Evolutionary conservation across 768 basidiomycete genomes (phyloP), one percentile per base, ranked within the genome.

Genomic region (Tephrocybe sp.): DNA sequence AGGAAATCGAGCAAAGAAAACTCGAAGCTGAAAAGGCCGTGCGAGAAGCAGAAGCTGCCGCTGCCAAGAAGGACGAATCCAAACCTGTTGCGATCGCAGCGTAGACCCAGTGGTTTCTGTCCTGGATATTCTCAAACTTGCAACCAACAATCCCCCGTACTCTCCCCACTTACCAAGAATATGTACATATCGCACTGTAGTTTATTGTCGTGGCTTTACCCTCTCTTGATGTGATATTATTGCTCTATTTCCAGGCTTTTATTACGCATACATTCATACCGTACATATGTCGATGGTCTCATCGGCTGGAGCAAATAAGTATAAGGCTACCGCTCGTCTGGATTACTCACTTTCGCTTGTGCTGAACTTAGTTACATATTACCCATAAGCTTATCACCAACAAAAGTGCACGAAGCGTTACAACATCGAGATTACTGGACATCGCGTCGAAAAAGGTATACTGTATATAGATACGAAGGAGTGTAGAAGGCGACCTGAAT

Each of bases 1-100:
- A 79, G 66, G 84, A 85, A 62, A 72, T 87, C 21, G 82, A 89
- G 65, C 82, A 80, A 58, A 80, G 80, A 65, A 84, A 79, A 68
- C 73, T 56, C 31, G 72, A 81, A 55, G 80, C 79, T 30, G 81
- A 86, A 67, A 79, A 80, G 64, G 84, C 84, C 2, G 80, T 87
- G 16, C 78, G 77, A 58, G 81, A 82, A 22, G 84, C 84, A 2
- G 78, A 87, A 39, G 79, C 80, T 18, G 78, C 76, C 19, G 75
- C 77, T 47, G 77, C 70, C 62, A 86, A 86, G 68, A 84, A 85
- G 60, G 77, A 80, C 50, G 83, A 79, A 35, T 69, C 76, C 26
- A 77, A 79, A 36, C 63, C 79, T 39, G 75, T 78, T 37, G 68
- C 75, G 8, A 76, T 76, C 32, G 61, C 75, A 45, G 77, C 73